These are phyloP conservation scores for Neospora caninum DNA, from an alignment of 169 alveolate species.

Conservation along the genomic window DNA sequence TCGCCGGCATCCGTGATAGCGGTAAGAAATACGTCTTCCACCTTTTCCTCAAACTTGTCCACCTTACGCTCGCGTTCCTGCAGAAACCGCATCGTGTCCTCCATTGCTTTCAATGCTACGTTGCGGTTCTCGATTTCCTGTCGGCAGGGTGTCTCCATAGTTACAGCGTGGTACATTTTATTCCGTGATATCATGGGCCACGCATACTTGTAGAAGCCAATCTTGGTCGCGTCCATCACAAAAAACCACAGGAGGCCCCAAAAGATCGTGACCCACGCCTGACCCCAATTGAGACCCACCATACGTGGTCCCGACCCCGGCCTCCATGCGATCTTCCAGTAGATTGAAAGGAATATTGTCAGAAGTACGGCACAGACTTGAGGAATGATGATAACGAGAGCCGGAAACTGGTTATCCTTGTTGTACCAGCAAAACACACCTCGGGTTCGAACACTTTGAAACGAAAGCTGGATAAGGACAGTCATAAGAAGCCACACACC, in stretches of 20 bases:
- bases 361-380: constrained; percentile 50
- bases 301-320: constrained; percentile 62
- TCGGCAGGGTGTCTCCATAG: background rate
- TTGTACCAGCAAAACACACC: constrained; percentile 32
- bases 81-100: background rate
- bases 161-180: background rate
- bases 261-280: constrained; percentile 62
- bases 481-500: constrained; percentile 67
- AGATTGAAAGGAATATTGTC: constrained; percentile 55
- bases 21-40: background rate
- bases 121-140: background rate
- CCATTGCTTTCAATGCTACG: background rate
- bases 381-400: constrained; percentile 44
- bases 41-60: background rate
- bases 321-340: constrained; percentile 63
- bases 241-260: constrained; percentile 63
- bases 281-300: constrained; percentile 67
- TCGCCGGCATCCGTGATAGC: background rate
- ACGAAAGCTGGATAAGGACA: constrained; percentile 57
- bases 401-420: constrained; percentile 43
- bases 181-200: constrained; percentile 32
- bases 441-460: constrained; percentile 63
- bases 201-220: background rate
- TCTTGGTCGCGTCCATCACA: constrained; percentile 60
- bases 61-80: background rate